Evolutionary conservation across 2,329 filamentous ascomycete genomes (phyloP), one percentile per base, ranked within the genome.

Genomic region (Graphiopsis chlorocephala): DNA sequence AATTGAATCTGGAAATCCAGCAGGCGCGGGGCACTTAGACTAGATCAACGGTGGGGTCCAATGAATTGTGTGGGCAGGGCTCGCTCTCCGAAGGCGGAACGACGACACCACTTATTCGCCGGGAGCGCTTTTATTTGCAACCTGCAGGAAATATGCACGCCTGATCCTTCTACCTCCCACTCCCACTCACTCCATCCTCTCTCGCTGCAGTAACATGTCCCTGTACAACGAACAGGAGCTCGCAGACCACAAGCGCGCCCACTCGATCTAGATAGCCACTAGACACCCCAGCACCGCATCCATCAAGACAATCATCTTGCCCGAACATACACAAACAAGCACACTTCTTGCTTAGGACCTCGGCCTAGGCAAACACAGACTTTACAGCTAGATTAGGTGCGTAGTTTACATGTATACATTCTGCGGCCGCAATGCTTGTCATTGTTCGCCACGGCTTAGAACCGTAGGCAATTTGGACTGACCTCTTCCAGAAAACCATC

Each of bases 141-240:
- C 17, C 28, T 8, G 17, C 25, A 25, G 10, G 28, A 29, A 29
- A 29, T 29, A 53, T 53, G 31, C 53, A 31, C 29, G 23, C 38
- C 53, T 56, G 53, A 56, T 58, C 33, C 35, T 58, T 25, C 35
- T 45, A 45, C 38, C 38, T 45, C 38, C 38, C 38, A 45, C 38
- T 45, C n/a, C 38, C 29, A 31, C 29, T 11, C 29, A 2, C 26
- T 20, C 17, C 50, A 28, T 28, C n/a, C 26, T 52, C n/a, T 20
- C 47, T 15, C 25, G 25, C 48, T 33, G 60, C 48, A 25, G 23
- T 62, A 64, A 52, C 38, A 76, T 76, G 74, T 68, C 68, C 68
- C 68, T 76, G 66, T 76, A 74, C 71, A 72, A 73, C 71, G 72
- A 72, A 68, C 69, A 70, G 62, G 74, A 76, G 69, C 65, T 76